A percentile compares a stretch with the other conserved stretches of the same genome.
phyloP scores from a whole-genome alignment of 495 filamentous ascomycete species.

The Talaromyces wortmannii region DNA sequence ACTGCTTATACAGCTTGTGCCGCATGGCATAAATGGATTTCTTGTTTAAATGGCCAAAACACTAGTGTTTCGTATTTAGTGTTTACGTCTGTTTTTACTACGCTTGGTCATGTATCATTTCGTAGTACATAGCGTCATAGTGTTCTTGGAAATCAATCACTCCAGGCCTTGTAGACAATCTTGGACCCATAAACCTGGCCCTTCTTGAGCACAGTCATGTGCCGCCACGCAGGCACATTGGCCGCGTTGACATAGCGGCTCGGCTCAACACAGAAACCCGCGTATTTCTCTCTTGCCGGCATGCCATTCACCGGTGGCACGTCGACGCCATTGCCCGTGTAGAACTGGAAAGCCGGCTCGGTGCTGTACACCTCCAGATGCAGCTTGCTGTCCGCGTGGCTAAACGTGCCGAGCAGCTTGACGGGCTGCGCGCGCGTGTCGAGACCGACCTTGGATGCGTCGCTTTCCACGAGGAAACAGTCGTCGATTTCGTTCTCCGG shows the following conservation, averaged over 20 bases:
- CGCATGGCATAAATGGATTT: no score
- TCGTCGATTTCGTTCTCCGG: constrained; percentile 74
- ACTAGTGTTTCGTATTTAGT: no score
- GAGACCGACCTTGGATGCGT: constrained; percentile 54
- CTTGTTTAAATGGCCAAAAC: no score
- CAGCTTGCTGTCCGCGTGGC: constrained; percentile 62
- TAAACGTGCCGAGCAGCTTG: constrained; percentile 56
- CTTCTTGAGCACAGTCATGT: constrained; percentile 63
- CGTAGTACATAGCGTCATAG: background rate
- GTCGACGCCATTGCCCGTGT: constrained; percentile 79
- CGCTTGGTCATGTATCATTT: no score
- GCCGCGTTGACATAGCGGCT: constrained; percentile 83
- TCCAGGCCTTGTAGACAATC: constrained; percentile 68
- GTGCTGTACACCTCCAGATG: constrained; percentile 82
- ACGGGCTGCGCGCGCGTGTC: constrained; percentile 69
- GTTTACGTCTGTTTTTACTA: no score
- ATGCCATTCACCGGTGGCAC: constrained; percentile 62
- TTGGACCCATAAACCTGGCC: constrained; percentile 65
- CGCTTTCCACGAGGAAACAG: constrained; percentile 73
- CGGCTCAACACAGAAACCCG: constrained; percentile 87
- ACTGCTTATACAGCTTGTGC: no score
- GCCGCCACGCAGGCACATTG: constrained; percentile 73
- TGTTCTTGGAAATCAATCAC: constrained; percentile 23
- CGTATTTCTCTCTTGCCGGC: constrained; percentile 54
- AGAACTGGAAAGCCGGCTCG: constrained; percentile 95